Conservation (phyloP, 768 basidiomycete genomes). For the Tylopilus subfusipes region DNA sequence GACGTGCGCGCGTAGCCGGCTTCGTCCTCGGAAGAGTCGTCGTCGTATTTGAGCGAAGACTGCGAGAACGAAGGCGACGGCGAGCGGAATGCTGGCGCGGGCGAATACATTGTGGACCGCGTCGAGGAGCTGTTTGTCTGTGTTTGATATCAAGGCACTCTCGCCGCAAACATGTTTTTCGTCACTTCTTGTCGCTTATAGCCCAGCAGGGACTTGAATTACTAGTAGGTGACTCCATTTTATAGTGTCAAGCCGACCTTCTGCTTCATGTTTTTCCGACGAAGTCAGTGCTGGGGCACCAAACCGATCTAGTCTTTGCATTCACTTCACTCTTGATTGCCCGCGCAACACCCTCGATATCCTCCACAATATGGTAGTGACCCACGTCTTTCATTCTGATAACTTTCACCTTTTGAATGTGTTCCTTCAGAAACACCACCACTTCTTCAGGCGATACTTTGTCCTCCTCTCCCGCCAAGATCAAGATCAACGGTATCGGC, state of each 20-base stretch:
- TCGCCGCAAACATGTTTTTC: no score
- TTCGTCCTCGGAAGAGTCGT: conserved; percentile 28
- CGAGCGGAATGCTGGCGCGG: conserved; percentile 38
- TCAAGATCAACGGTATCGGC: conserved; percentile 5
- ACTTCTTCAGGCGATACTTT: neutral
- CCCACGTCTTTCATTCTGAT: neutral
- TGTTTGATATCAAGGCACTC: conserved; percentile 9
- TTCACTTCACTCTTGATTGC: neutral
- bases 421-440: conserved; percentile 1
- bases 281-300: no score
- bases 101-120: conserved; percentile 33
- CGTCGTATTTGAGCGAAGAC: conserved; percentile 27
- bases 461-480: conserved; percentile 5
- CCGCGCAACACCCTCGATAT: conserved; percentile 1
- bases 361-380: conserved; percentile 6
- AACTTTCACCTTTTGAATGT: neutral
- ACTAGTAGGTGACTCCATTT: no score
- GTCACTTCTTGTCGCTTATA: no score
- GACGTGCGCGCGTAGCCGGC: conserved; percentile 8
- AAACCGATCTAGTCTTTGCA: no score
- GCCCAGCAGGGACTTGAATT: no score
- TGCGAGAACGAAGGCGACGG: conserved; percentile 40
- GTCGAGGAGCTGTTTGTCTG: conserved; percentile 18
- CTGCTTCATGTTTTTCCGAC: no score
- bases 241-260: no score